Percentiles rank a stretch among this genome's conserved stretches.
phyloP scores from a whole-genome alignment of 495 filamentous ascomycete genomes.

The Neurospora sp. region DNA sequence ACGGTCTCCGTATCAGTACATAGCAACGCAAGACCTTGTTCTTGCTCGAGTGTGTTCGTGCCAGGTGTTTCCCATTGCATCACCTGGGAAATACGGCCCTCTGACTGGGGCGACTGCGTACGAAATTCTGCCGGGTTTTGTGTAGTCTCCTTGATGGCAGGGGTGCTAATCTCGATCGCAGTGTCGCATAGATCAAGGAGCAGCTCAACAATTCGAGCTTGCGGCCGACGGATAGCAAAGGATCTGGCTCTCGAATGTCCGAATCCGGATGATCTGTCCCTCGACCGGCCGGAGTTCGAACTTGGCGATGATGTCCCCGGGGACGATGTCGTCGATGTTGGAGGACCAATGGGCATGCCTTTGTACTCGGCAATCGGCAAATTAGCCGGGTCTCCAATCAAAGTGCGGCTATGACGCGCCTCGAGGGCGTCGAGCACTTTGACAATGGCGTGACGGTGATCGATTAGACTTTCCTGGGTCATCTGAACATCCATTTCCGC shows the following conservation, averaged over 20 bases:
- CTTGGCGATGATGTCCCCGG: conserved; percentile 48
- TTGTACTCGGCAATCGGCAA: conserved; percentile 76
- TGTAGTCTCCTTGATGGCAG: conserved; percentile 73
- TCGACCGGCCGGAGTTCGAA: conserved; percentile 58
- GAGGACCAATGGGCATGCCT: conserved; percentile 75
- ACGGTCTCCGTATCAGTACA: conserved; percentile 80
- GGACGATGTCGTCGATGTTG: conserved; percentile 51
- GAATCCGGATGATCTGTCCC: conserved; percentile 68
- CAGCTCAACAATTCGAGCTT: conserved; percentile 87
- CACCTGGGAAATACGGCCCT: conserved; percentile 85
- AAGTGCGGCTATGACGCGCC: conserved; percentile 59
- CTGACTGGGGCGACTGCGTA: conserved; percentile 89
- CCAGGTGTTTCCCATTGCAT: conserved; percentile 91
- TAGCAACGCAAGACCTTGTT: conserved; percentile 79
- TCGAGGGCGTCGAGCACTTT: conserved; percentile 89
- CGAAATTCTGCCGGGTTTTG: conserved; percentile 64
- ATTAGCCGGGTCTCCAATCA: conserved; percentile 47
- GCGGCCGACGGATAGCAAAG: conserved; percentile 80
- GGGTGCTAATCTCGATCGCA: conserved; percentile 85
- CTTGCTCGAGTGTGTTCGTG: conserved; percentile 84
- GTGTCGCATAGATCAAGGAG: conserved; percentile 94
- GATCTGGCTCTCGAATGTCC: conserved; percentile 63
- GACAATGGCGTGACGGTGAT: conserved; percentile 93
- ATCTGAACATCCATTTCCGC: conserved; percentile 97
- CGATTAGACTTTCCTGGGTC: conserved; percentile 83